Evolutionary conservation across 176 grass and related monocot genomes (phyloP), one percentile per base, ranked within the genome.

Genomic region (Luzula sylvatica): DNA sequence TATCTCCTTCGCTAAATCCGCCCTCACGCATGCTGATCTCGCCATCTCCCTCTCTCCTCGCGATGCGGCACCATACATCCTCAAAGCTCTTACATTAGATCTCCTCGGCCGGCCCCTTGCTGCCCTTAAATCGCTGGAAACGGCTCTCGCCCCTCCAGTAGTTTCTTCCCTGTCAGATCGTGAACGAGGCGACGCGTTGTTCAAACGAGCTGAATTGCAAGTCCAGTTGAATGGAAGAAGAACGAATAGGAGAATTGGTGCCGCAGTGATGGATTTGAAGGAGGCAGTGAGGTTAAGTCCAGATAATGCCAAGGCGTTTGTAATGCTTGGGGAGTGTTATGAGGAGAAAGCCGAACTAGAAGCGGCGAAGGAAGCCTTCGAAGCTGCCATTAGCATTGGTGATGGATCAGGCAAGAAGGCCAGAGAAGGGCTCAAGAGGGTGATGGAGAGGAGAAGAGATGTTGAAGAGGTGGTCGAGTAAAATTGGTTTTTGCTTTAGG

Each of bases 21-120:
- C 89, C 29, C 63, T 77, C 42, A 66, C 74, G 26, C 75, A 95
- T 61, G 80, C 83, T 13, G 83, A 95, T 38, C 76, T 15, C 32
- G 83, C 83, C 56, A 88, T 88, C 77, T 67, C 74, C 23, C 83
- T 88, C 53, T 77, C 83, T 43, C 80, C 80, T 8, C 77, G 80
- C 19, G 74, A 95, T 58, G 80, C 84, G 0, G 84, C 84, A 1
- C 77, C 71, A 39, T 70, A 86, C 64, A 82, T 96, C 74, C 90
- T 96, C 58, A 88, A 79, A 61, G 90, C 80, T 15, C 77, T 96
- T 22, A 78, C 84, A 21, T 74, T 96, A 41, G 80, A 96, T 46
- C 67, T 86, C 77, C 84, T 72, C 24, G 84, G 90, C 40, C 77
- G 68, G 62, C 90, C 53, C 62, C 57, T 71, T 16, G 66, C 81